Evolutionary conservation across 345 rosid genomes (phyloP), one percentile per base, ranked within the genome.

Genomic region (Acer negundo): DNA sequence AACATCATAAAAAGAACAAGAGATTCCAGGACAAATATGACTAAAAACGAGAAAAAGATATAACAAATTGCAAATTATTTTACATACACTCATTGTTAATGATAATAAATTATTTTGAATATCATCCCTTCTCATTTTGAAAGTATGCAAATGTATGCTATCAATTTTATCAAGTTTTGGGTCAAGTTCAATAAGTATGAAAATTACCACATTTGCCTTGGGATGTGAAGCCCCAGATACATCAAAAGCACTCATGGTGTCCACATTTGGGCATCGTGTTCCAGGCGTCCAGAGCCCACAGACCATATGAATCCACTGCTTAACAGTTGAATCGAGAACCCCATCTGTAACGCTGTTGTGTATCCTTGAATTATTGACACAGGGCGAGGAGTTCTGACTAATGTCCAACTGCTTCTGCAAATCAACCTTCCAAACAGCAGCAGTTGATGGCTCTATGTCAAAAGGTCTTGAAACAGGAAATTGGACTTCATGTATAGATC

Each of bases 231-330:
- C 86, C 61, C 84, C 90, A 53, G 86, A 85, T 38, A 87, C 90
- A 78, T 87, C 90, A 81, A 87, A 87, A 62, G 90, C 84, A 76
- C 88, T 83, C 88, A 87, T 87, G 65, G 90, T 85, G 71, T 85
- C 77, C 53, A 87, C 90, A 46, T 87, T 87, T 67, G 88, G 88
- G 69, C 90, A 87, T 47, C 88, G 79, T 44, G 90, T 87, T 63
- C 81, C 88, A 22, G 90, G 85, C 10, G 86, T 87, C 90, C 90
- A 87, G 73, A 87, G 90, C 44, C 88, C 88, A 83, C 90, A 87
- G 64, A 87, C 90, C 88, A 83, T 85, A 81, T 87, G 90, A 76
- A 87, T 81, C 90, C 90, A 87, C 75, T 85, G 90, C 82, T 83
- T 87, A 47, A 83, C 82, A 70, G 82, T 79, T 55, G 85, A 74